Percentiles rank a stretch among this genome's conserved stretches.
These are phyloP conservation scores for Cladosporium sp. DNA, from an alignment of 2,329 filamentous ascomycete genomes.

Conservation along the genomic window DNA sequence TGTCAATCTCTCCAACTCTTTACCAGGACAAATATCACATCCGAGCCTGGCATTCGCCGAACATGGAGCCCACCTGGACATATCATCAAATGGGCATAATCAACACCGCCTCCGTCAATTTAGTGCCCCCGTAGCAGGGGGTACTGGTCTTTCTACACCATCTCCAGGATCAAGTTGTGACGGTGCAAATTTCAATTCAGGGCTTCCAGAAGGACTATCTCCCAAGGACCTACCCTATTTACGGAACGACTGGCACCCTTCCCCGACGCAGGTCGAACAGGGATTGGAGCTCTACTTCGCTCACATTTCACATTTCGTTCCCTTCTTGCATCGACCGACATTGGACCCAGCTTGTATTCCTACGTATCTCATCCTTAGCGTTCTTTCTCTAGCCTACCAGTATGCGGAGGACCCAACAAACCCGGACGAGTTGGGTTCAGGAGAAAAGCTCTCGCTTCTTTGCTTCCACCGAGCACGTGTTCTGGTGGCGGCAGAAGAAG, in stretches of 20 bases:
- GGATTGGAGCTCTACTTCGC: conserved; percentile 41
- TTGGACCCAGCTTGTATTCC: conserved; percentile 35
- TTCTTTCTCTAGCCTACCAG: conserved; percentile 43
- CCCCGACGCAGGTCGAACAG: conserved; percentile 31
- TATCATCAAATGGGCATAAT: neutral
- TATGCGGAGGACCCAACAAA: conserved; percentile 31
- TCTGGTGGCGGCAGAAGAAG: neutral
- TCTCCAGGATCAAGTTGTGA: conserved; percentile 3
- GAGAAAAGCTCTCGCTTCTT: conserved; percentile 27
- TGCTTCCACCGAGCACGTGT: conserved; percentile 20
- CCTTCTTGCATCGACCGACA: conserved; percentile 42
- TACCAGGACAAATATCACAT: neutral
- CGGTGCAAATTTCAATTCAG: neutral
- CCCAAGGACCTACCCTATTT: conserved; percentile 22
- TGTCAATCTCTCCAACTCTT: neutral
- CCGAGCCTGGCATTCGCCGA: neutral
- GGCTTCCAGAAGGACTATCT: neutral
- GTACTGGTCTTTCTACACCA: neutral
- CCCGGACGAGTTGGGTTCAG: neutral
- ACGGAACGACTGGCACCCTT: conserved; percentile 36
- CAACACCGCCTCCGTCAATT: neutral
- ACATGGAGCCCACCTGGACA: neutral
- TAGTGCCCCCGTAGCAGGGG: neutral
- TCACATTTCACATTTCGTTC: conserved; percentile 41
- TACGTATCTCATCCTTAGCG: conserved; percentile 25